Conservation (phyloP, 2,329 filamentous ascomycete species). For the Claviceps citrina region DNA sequence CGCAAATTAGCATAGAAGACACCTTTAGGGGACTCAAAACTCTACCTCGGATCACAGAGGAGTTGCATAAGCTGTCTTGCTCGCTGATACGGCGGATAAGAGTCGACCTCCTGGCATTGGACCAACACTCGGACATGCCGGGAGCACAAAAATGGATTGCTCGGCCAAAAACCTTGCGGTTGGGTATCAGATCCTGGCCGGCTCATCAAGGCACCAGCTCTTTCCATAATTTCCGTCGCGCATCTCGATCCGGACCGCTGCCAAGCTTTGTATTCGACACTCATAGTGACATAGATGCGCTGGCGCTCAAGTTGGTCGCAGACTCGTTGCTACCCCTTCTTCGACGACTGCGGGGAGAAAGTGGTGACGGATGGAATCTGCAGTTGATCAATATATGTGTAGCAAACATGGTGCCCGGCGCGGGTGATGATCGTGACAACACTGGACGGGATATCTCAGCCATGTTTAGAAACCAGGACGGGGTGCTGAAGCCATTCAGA, state of each 20-base stretch:
- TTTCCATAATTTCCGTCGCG: slow-evolving; percentile 47
- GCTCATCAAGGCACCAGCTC: slow-evolving; percentile 23
- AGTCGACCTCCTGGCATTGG: slow-evolving; percentile 50
- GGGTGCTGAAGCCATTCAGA: slow-evolving; percentile 51
- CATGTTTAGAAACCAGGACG: slow-evolving; percentile 69
- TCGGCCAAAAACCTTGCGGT: slow-evolving; percentile 63
- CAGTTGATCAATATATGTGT: slow-evolving; percentile 77
- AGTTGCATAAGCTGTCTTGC: slow-evolving; percentile 51
- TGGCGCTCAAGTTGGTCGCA: slow-evolving; percentile 53
- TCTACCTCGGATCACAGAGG: slow-evolving; percentile 45
- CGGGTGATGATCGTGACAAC: slow-evolving; percentile 32
- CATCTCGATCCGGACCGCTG: slow-evolving; percentile 59
- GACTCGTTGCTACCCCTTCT: slow-evolving; percentile 60
- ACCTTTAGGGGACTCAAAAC: slow-evolving; percentile 63
- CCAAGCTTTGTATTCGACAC: slow-evolving; percentile 60
- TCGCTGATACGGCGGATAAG: slow-evolving; percentile 69
- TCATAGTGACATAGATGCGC: slow-evolving; percentile 37
- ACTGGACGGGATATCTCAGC: slow-evolving; percentile 61
- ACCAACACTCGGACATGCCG: slow-evolving; percentile 20
- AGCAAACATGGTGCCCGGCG: slow-evolving; percentile 59
- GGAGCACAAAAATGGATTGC: slow-evolving; percentile 50
- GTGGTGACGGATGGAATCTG: slow-evolving; percentile 55
- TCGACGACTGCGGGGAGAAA: slow-evolving; percentile 54
- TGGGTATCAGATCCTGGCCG: slow-evolving; percentile 54
- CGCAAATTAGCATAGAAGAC: slow-evolving; percentile 89